Percentiles rank a stretch among this genome's conserved stretches.
These are phyloP conservation scores for Globisporangium cystogenes DNA, from an alignment of 352 stramenopile genomes.

Conservation along the genomic window DNA sequence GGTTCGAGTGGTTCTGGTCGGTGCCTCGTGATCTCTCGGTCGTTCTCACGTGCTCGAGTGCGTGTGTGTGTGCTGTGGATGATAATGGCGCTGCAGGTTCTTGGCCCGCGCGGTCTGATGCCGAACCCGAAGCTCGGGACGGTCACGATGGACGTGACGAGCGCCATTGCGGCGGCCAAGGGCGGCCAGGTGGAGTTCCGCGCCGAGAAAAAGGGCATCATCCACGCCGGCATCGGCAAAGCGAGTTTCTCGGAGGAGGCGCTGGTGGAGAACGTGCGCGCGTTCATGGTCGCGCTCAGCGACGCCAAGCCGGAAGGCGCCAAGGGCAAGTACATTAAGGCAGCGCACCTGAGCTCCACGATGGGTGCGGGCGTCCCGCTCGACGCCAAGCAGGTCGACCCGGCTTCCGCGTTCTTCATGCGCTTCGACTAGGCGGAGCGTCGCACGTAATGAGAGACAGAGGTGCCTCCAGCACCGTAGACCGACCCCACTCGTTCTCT, in stretches of 20 bases:
- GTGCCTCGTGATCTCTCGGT: neutral
- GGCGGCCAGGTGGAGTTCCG: conserved; percentile 86
- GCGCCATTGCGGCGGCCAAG: conserved; percentile 76
- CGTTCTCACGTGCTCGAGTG: no score
- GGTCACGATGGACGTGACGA: conserved; percentile 88
- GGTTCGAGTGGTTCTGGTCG: no score
- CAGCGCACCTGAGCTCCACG: conserved; percentile 79
- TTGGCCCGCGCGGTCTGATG: conserved; percentile 96
- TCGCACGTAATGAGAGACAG: neutral
- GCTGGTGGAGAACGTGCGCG: conserved; percentile 90
- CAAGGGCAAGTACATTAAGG: conserved; percentile 94
- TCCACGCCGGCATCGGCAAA: conserved; percentile 87
- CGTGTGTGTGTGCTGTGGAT: neutral
- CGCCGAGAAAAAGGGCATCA: conserved; percentile 88
- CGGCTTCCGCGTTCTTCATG: conserved; percentile 80
- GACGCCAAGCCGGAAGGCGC: conserved; percentile 90
- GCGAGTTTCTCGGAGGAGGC: conserved; percentile 87
- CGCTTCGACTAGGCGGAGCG: conserved; percentile 43
- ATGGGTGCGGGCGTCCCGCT: conserved; percentile 79
- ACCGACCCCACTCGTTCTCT: neutral
- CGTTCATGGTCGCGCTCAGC: conserved; percentile 89
- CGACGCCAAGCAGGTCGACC: conserved; percentile 83
- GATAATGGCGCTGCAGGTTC: conserved; percentile 47
- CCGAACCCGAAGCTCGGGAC: conserved; percentile 98
- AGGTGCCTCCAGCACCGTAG: neutral